Evolutionary conservation across 306 rosid species (phyloP).

Genomic region (Sesbania bispinosa): DNA sequence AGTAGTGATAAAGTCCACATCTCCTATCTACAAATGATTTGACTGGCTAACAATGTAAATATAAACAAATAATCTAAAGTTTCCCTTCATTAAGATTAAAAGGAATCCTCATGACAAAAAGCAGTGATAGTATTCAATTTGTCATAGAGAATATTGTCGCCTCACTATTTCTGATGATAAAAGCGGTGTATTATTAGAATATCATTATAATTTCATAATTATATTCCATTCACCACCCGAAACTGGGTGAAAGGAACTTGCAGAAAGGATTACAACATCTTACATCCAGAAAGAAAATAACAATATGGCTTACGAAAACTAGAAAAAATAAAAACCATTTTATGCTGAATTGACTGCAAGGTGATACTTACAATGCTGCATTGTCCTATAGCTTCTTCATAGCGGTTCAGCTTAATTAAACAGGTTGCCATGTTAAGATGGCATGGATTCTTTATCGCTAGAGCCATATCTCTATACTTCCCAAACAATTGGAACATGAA

Average conservation of each 20-base stretch:
- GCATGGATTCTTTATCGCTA: slow-evolving; percentile 93
- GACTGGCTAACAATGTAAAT: slow-evolving; percentile 1
- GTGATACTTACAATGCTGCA: slow-evolving; percentile 66
- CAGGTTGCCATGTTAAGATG: slow-evolving; percentile 94
- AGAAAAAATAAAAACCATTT: not conserved
- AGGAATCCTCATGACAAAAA: not conserved
- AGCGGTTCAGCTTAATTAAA: slow-evolving; percentile 78
- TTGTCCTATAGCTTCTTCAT: slow-evolving; percentile 86
- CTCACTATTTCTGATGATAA: not conserved
- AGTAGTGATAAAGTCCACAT: not conserved
- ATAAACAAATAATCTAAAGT: not conserved
- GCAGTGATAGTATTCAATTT: not conserved
- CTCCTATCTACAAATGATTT: not conserved
- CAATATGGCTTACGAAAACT: not conserved
- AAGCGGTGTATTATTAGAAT: not conserved
- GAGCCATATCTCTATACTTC: slow-evolving; percentile 88
- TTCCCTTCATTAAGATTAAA: slow-evolving; percentile 9
- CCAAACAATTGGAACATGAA: slow-evolving; percentile 98
- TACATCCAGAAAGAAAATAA: not conserved
- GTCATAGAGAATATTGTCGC: not conserved
- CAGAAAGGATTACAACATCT: not conserved
- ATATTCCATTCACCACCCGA: slow-evolving; percentile 10
- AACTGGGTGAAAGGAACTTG: not conserved
- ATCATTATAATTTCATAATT: not conserved
- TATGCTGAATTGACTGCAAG: not conserved